A percentile compares a stretch with the other conserved stretches of the same genome.
phyloP scores from a whole-genome alignment of 2,329 filamentous ascomycete genomes.

The Aspergillus versicolor region DNA sequence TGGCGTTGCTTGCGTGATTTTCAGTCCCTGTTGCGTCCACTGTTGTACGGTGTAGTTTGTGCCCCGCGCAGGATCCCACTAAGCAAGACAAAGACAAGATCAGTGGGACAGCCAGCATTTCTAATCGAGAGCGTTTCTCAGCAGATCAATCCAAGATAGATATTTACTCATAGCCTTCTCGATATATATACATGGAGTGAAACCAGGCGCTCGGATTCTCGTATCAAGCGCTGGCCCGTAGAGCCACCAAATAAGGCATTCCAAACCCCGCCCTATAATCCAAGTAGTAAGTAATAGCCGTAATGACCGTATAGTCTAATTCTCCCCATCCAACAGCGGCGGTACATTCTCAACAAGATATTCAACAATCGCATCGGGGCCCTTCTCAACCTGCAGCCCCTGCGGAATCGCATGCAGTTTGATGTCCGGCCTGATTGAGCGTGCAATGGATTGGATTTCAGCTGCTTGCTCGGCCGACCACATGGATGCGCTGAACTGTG shows the following conservation, averaged over 20 bases:
- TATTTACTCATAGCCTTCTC: too few species aligned
- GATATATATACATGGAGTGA: not conserved
- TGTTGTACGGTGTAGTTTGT: too few species aligned
- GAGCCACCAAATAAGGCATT: not conserved
- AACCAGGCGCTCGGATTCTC: not conserved
- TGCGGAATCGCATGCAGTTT: constrained; percentile 44
- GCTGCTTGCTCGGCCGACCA: constrained; percentile 48
- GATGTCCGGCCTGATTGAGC: constrained; percentile 38
- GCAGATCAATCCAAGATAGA: too few species aligned
- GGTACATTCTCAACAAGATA: constrained; percentile 44
- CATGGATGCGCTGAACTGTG: constrained; percentile 63
- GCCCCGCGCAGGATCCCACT: too few species aligned
- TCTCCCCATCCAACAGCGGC: constrained; percentile 31
- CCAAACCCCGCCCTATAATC: not conserved
- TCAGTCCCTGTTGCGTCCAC: not conserved
- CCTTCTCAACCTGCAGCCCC: constrained; percentile 43
- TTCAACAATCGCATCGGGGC: constrained; percentile 44
- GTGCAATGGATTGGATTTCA: constrained; percentile 39
- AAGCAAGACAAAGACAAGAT: not conserved
- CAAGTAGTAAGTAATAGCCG: not conserved
- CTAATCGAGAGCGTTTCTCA: too few species aligned
- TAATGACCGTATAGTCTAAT: not conserved
- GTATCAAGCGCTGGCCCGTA: not conserved
- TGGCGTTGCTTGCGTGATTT: not conserved
- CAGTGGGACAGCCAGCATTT: not conserved